These are phyloP conservation scores for Leishmania martiniquensis DNA, from an alignment of 208 protist species.

Conservation along the genomic window DNA sequence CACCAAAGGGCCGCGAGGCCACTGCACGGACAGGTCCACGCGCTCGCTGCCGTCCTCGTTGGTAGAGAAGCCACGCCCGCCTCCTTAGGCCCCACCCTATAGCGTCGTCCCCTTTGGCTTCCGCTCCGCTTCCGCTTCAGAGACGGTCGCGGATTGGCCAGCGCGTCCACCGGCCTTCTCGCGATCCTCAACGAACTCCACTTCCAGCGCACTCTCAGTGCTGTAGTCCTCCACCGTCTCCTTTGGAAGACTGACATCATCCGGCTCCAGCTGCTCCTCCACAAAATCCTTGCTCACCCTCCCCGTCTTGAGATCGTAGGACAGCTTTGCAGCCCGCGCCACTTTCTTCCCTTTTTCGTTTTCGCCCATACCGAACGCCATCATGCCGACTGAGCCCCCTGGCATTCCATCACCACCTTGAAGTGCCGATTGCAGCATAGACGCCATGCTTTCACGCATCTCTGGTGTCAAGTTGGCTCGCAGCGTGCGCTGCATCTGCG, in stretches of 20 bases:
- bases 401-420: conserved; percentile 65
- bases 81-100: background rate
- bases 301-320: conserved; percentile 78
- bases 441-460: conserved; percentile 83
- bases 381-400: conserved; percentile 76
- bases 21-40: background rate
- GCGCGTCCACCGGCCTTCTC: conserved; percentile 13
- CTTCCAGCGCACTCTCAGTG: conserved; percentile 76
- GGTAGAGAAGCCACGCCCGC: background rate
- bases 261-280: conserved; percentile 87
- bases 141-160: conserved; percentile 32
- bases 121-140: conserved; percentile 45
- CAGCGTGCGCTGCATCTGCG: conserved; percentile 75
- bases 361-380: conserved; percentile 91
- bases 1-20: background rate
- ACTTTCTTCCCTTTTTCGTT: conserved; percentile 93
- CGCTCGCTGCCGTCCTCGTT: background rate
- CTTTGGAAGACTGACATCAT: conserved; percentile 79
- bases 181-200: conserved; percentile 81
- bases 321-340: conserved; percentile 73
- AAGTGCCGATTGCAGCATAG: conserved; percentile 71
- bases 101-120: conserved; percentile 27
- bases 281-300: conserved; percentile 89
- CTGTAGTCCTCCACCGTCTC: conserved; percentile 82
- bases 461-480: conserved; percentile 76